Conservation (phyloP, 2,329 filamentous ascomycete genomes). For the Tolypocladium amazonense region DNA sequence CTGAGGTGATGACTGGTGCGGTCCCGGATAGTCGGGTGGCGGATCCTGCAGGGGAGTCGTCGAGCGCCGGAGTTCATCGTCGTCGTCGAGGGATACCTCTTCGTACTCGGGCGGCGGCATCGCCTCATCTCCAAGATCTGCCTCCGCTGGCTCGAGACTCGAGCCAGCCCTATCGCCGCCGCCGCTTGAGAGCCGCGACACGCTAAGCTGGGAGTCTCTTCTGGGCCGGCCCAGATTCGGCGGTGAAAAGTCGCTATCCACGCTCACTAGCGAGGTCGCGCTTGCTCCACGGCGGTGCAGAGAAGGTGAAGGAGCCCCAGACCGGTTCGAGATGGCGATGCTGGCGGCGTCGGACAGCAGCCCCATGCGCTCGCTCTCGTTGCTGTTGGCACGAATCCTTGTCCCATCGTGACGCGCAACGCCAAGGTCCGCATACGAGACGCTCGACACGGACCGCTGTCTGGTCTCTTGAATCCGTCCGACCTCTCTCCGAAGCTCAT, state of each 20-base stretch:
- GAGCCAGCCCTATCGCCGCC: constrained; percentile 33
- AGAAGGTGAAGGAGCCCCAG: constrained; percentile 19
- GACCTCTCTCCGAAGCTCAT: constrained; percentile 46
- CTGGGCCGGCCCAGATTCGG: constrained; percentile 25
- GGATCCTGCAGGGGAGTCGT: constrained; percentile 34
- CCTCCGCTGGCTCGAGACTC: constrained; percentile 41
- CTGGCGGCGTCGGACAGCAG: constrained; percentile 62
- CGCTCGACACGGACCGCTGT: constrained; percentile 60
- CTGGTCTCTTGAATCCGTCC: constrained; percentile 47
- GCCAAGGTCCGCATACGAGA: constrained; percentile 67
- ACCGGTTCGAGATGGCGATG: constrained; percentile 33
- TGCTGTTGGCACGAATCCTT: constrained; percentile 60
- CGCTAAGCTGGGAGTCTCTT: constrained; percentile 31
- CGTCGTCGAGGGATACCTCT: constrained; percentile 32
- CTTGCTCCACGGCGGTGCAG: constrained; percentile 35
- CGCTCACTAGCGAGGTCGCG: constrained; percentile 44
- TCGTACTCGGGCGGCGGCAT: constrained; percentile 48
- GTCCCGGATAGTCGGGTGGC: constrained; percentile 40
- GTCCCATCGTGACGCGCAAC: constrained; percentile 70
- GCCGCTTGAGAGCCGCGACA: constrained; percentile 20
- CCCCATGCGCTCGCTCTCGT: constrained; percentile 61
- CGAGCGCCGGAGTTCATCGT: constrained; percentile 25
- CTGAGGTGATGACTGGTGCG: constrained; percentile 17
- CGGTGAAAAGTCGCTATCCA: constrained; percentile 35
- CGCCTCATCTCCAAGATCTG: constrained; percentile 33